Evolutionary conservation across 208 protist species (phyloP), one percentile per base, ranked within the genome.

Genomic region (Leishmania aethiopica): DNA sequence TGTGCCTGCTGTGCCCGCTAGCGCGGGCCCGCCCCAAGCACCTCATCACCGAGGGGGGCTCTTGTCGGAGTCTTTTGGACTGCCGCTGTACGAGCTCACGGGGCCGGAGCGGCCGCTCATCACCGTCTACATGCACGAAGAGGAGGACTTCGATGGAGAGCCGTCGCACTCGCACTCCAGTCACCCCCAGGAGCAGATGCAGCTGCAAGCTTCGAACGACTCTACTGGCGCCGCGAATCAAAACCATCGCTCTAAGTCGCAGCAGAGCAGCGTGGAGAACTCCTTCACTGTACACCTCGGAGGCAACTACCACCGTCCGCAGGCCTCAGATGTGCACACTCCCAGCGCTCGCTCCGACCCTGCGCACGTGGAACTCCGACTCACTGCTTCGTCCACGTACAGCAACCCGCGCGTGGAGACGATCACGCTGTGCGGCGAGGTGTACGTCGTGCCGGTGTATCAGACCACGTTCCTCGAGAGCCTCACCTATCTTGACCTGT

Each of bases 371-470:
- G 32, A 78, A 55, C 66, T 69, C 22, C 57, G 60, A 3, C 40
- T 17, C 22, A 42, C 77, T 19, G 71, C 51, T 35, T 67, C 75
- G 8, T 93, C 82, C 51, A 84, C 84, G 17, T 91, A 91, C 79
- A 80, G 82, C 40, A 47, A 85, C 49, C 88, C 90, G 11, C 57
- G 80, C 15, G 77, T 91, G 19, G 88, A 93, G 73, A 84, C 83
- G 35, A 86, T 93, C 67, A 90, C 80, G 69, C 72, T 93, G 3
- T 90, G 89, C 74, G 85, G 85, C 70, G 87, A 93, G 70, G 85
- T 90, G 10, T 93, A 89, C 80, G 85, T 93, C 19, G 82, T 84
- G 35, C 89, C 89, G 55, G 83, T 93, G 62, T 91, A 93, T 82
- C 82, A 88, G 57, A 86, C 83, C 40, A 84, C 86, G 60, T 93